Evolutionary conservation across 768 basidiomycete genomes (phyloP).

Genomic region (Panaeolus papilionaceus): DNA sequence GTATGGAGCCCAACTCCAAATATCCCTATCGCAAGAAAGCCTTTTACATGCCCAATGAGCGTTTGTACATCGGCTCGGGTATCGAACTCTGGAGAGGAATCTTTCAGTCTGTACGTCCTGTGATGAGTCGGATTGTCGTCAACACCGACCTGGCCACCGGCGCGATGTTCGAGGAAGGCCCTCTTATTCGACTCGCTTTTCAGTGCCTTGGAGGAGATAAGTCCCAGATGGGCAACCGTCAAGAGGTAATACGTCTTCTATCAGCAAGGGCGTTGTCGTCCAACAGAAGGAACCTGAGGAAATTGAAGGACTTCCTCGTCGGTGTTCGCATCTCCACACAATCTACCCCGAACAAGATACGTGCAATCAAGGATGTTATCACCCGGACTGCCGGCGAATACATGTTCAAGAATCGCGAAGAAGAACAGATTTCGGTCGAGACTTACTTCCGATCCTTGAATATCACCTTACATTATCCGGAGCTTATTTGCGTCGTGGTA

Average conservation of each 20-base stretch:
- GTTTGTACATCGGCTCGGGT: constrained; percentile 60
- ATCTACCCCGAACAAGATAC: constrained; percentile 38
- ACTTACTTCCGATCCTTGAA: constrained; percentile 33
- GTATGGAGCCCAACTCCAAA: constrained; percentile 69
- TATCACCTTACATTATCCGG: constrained; percentile 48
- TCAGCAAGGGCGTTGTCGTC: constrained; percentile 31
- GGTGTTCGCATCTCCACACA: constrained; percentile 40
- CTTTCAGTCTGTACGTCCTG: constrained; percentile 80
- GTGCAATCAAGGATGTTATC: constrained; percentile 49
- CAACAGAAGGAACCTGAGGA: constrained; percentile 53
- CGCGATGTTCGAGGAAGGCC: constrained; percentile 74
- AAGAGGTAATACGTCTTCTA: not conserved
- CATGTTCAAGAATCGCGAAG: constrained; percentile 56
- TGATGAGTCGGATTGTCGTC: constrained; percentile 64
- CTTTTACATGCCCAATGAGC: constrained; percentile 69
- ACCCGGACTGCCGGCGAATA: constrained; percentile 51
- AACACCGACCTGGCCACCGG: constrained; percentile 84
- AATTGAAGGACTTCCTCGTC: constrained; percentile 42
- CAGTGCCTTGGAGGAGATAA: constrained; percentile 47
- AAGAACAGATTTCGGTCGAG: constrained; percentile 52
- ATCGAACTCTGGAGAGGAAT: constrained; percentile 81
- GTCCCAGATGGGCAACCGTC: not conserved
- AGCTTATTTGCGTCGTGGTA: constrained; percentile 65
- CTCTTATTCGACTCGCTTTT: constrained; percentile 61
- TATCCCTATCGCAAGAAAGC: constrained; percentile 79